Conservation (phyloP, 306 rosid genomes). For the Quercus gilva region DNA sequence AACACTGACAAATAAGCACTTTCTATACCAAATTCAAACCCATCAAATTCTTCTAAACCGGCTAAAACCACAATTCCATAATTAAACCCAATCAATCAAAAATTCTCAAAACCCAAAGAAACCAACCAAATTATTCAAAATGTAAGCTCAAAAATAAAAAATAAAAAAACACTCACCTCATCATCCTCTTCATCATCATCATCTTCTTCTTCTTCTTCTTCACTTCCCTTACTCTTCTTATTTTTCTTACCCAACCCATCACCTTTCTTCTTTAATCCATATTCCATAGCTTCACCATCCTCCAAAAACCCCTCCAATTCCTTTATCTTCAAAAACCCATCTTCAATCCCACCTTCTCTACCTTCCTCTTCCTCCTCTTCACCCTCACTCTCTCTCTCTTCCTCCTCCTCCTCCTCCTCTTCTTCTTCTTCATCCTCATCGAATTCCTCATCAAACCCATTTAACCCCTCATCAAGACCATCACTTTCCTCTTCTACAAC, state of each 20-base stretch:
- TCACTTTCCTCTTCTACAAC: slow-evolving; percentile 33
- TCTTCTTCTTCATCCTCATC: slow-evolving; percentile 30
- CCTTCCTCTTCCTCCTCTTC: slow-evolving; percentile 13
- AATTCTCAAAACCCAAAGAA: not conserved
- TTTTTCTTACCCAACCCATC: not conserved
- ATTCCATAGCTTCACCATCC: slow-evolving; percentile 61
- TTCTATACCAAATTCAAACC: not conserved
- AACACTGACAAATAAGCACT: not conserved
- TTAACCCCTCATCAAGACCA: slow-evolving; percentile 49
- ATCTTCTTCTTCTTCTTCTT: slow-evolving; percentile 26
- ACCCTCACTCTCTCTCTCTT: slow-evolving; percentile 8
- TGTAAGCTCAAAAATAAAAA: not conserved
- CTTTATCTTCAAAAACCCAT: slow-evolving; percentile 63
- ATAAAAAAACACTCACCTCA: slow-evolving; percentile 35
- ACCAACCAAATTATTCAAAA: not conserved
- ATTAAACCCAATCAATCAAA: not conserved
- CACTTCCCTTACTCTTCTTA: slow-evolving; percentile 13
- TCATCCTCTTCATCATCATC: slow-evolving; percentile 43
- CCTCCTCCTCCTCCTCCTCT: slow-evolving; percentile 3
- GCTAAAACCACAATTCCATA: not conserved
- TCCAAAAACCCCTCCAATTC: slow-evolving; percentile 66
- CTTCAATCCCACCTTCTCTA: slow-evolving; percentile 57
- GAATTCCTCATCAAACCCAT: slow-evolving; percentile 37
- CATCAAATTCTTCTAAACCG: not conserved
- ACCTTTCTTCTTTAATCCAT: slow-evolving; percentile 29